phyloP scores from a whole-genome alignment of 768 basidiomycete species.

The Hebeloma cylindrosporum region DNA sequence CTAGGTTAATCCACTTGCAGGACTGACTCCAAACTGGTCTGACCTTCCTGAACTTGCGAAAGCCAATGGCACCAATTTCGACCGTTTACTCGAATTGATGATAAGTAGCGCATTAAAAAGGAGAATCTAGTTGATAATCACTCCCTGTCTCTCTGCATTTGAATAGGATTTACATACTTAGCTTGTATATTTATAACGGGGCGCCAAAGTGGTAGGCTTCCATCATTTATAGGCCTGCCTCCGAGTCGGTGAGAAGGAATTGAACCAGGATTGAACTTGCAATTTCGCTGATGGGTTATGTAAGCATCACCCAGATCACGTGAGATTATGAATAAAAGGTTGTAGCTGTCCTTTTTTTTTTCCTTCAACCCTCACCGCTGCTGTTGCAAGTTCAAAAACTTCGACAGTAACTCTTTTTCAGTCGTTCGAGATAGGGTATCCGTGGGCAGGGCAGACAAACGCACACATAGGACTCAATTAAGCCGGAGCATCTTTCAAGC shows the following conservation, averaged over 20 bases:
- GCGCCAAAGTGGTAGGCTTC: too few species aligned
- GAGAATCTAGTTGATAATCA: too few species aligned
- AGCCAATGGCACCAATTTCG: conserved; percentile 10
- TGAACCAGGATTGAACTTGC: too few species aligned
- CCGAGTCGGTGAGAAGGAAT: too few species aligned
- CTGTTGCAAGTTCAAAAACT: background rate
- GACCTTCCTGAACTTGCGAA: conserved; percentile 9
- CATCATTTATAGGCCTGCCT: too few species aligned
- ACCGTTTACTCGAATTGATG: conserved; percentile 3
- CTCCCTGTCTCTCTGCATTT: too few species aligned
- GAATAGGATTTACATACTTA: too few species aligned
- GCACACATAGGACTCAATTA: conserved; percentile 2
- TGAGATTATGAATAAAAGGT: too few species aligned
- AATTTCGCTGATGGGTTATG: too few species aligned
- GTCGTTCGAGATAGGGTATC: conserved; percentile 7
- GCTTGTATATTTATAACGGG: too few species aligned
- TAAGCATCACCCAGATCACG: too few species aligned
- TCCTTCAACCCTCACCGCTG: conserved; percentile 13
- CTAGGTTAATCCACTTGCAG: conserved; percentile 13
- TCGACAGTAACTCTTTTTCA: conserved; percentile 12
- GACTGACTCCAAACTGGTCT: conserved; percentile 6
- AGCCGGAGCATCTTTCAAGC: conserved; percentile 16
- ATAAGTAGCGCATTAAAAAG: conserved; percentile 1
- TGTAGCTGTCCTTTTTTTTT: too few species aligned
- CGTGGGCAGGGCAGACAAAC: conserved; percentile 7